Evolutionary conservation across 129 eudicot genomes (phyloP), one percentile per base, ranked within the genome.

Genomic region (Arctium minus): DNA sequence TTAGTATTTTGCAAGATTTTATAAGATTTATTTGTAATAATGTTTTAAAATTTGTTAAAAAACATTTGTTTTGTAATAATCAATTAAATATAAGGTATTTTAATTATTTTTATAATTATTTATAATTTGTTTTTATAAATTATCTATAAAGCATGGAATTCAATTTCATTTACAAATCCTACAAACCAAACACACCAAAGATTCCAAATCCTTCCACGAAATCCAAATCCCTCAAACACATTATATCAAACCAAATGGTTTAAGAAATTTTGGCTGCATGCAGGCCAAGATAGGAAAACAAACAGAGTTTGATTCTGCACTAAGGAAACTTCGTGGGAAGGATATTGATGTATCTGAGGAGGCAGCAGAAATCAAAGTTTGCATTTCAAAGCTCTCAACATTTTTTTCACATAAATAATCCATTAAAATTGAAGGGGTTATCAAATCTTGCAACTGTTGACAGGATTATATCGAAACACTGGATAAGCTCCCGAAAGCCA

Each of bases 331-430:
- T 86, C 94, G 93, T 48, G 98, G 98, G 79, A 86, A 84, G 72
- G 81, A 87, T 86, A 88, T 90, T 80, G 86, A 91, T 88, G 79
- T 88, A 70, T 83, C 92, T 37, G 87, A 74, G 9, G 97, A 91
- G 85, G 91, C 94, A 76, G 91, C 91, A 71, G 97, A 91, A 84
- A 91, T 94, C 80, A 88, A 86, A 75, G 98, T 89, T 87, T 53
- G 79, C 82, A 70, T 60, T 40, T 77, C 44, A 36, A 44, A 17
- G 67, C 17, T 13, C 50, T 74, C n/a, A 29, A 1, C 22, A 2
- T 6, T 70, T 11, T 70, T 37, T 65, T 35, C 6, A 62, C 50
- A 29, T 2, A 44, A 64, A 18, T 27, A 36, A 36, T 32, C 27
- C 53, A 15, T 15, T 37, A 76, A 70, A 27, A 37, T 44, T 35